Conservation (phyloP, 1,284 basidiomycete genomes). For the Pseudozyma hubeiensis region DNA sequence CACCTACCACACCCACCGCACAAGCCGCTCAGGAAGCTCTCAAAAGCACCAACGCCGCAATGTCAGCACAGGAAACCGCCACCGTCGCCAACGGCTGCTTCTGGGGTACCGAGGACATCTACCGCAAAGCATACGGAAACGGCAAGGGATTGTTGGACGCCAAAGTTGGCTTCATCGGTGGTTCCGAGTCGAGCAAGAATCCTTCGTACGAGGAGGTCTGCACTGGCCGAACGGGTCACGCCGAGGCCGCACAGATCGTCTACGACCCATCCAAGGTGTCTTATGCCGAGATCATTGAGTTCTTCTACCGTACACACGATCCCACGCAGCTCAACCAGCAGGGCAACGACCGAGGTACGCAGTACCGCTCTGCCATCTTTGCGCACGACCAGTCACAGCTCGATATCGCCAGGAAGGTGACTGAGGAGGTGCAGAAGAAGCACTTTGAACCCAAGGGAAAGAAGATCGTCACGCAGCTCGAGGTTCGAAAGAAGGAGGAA, state of each 20-base stretch:
- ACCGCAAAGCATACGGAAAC: constrained; percentile 59
- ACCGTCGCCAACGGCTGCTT: constrained; percentile 65
- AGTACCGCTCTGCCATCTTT: constrained; percentile 95
- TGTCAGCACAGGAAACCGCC: constrained; percentile 47
- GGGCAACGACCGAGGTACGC: constrained; percentile 68
- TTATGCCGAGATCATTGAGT: constrained; percentile 82
- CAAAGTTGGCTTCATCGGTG: constrained; percentile 65
- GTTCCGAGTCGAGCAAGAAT: constrained; percentile 58
- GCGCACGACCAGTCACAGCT: constrained; percentile 81
- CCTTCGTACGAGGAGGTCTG: constrained; percentile 78
- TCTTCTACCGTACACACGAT: constrained; percentile 81
- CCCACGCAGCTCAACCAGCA: constrained; percentile 76
- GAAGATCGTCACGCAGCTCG: constrained; percentile 78
- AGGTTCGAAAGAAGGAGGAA: constrained; percentile 40
- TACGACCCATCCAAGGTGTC: constrained; percentile 82
- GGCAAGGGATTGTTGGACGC: constrained; percentile 64
- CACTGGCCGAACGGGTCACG: constrained; percentile 83
- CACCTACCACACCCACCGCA: constrained; percentile 48
- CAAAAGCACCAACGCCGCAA: constrained; percentile 17
- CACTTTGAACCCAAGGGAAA: constrained; percentile 76
- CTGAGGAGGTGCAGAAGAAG: constrained; percentile 84
- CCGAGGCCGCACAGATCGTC: constrained; percentile 86
- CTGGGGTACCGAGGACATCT: constrained; percentile 67
- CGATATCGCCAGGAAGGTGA: constrained; percentile 80
- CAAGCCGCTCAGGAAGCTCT: constrained; percentile 46